Base-by-base conservation (phyloP, 371 early-diverging fungal genomes). In the Circinella umbellata region DNA sequence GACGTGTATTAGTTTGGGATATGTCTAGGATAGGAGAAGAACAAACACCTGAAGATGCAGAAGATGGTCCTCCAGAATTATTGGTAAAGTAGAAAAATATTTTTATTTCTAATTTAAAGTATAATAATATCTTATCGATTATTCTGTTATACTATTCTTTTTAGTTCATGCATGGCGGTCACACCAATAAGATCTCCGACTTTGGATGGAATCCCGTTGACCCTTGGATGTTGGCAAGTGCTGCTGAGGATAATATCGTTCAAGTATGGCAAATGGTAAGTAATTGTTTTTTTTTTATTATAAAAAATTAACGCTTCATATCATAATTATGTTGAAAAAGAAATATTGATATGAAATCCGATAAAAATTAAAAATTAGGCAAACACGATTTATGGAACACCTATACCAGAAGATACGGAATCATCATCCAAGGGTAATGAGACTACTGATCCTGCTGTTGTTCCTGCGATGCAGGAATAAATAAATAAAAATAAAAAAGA, bases 221-320 rank as follows among this genome's bases (percentile, higher is more conserved):
- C 70, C 96, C 96, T 36, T 99, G 97, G 97, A 95, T 96, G 20
- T 85, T 99, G 69, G 93, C 95, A 69, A 93, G 93, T 68, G 93
- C 96, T 1, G 99, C 98, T 18, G 98, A 98, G 80, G 99, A 99
- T 77, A 99, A 99, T 76, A 93, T 99, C 60, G 91, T 96, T 37
- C 99, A 99, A 89, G 94, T 99, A 0, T 99, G 99, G 99, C 96
- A 98, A 81, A 96, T 97, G 95, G 96, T 91, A 77, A 54, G 20
- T 36, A n/a, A 3, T 14, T 38, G 4, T 49, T 39, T 4, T 48
- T 7, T 65, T 49, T 3, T 27, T 27, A 27, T 27, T 27, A 27
- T 27, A 27, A 1, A 27, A 27, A 27, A n/a, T n/a, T 27, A 27
- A 27, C 27, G 27, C 2, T 27, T 27, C 2, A 27, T 2, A 27